phyloP scores from a whole-genome alignment of 768 basidiomycete genomes.

The Pleurotus giganteus region DNA sequence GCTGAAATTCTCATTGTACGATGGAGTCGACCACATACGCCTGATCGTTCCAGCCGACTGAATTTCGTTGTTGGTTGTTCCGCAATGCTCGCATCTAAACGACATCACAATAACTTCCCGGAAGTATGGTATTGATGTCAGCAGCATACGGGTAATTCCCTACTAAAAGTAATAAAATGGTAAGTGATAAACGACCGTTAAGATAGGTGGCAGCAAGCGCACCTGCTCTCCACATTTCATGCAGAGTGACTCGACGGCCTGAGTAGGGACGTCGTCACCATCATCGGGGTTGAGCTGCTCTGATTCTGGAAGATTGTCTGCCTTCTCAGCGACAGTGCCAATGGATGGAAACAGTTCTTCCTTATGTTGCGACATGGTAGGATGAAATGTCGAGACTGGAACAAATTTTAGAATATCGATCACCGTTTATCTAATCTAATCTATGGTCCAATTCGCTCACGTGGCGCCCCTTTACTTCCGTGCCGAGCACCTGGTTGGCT shows the following conservation, averaged over 20 bases:
- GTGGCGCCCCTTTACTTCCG: too few species aligned
- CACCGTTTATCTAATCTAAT: background rate
- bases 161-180: constrained; percentile 35
- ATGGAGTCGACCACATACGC: constrained; percentile 46
- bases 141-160: constrained; percentile 85
- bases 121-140: constrained; percentile 96
- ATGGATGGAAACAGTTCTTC: constrained; percentile 52
- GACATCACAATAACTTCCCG: constrained; percentile 94
- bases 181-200: background rate
- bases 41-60: constrained; percentile 86
- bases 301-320: constrained; percentile 34
- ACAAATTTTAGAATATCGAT: background rate
- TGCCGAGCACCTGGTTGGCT: too few species aligned
- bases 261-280: constrained; percentile 64
- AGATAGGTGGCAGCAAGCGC: constrained; percentile 18
- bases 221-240: constrained; percentile 94
- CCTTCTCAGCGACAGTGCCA: constrained; percentile 46
- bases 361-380: constrained; percentile 10
- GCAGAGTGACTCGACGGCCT: constrained; percentile 89
- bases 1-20: background rate
- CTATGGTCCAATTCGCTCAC: too few species aligned
- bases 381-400: background rate
- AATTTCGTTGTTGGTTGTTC: constrained; percentile 87
- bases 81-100: constrained; percentile 94
- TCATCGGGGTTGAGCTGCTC: constrained; percentile 31